phyloP scores from a whole-genome alignment of 2,329 filamentous ascomycete genomes.

The Colletotrichum lindemuthianum region DNA sequence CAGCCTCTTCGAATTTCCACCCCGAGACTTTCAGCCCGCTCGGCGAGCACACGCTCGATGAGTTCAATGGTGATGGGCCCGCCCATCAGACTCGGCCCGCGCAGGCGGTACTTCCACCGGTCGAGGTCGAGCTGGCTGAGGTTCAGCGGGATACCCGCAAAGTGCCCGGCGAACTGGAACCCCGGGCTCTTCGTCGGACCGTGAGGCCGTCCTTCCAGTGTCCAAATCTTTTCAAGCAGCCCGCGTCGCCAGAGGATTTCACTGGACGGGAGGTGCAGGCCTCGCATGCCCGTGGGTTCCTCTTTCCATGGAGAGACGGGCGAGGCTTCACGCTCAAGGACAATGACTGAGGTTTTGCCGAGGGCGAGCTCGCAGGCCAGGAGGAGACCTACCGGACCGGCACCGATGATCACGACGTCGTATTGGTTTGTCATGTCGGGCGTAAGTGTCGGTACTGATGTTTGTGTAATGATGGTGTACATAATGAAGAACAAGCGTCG shows the following conservation, averaged over 20 bases:
- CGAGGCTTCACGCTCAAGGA: constrained; percentile 55
- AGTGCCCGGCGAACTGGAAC: constrained; percentile 46
- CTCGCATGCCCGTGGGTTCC: constrained; percentile 42
- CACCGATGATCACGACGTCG: constrained; percentile 49
- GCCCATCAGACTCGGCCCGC: constrained; percentile 41
- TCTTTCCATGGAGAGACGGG: constrained; percentile 41
- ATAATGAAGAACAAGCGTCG: no score
- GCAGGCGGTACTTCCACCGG: constrained; percentile 45
- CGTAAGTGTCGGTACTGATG: no score
- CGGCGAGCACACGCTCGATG: constrained; percentile 36
- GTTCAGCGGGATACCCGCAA: constrained; percentile 44
- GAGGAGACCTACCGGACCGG: constrained; percentile 48
- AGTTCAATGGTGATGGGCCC: constrained; percentile 38
- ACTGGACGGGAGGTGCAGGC: constrained; percentile 46
- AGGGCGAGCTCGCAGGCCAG: constrained; percentile 49
- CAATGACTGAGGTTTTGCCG: constrained; percentile 45
- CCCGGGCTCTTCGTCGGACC: constrained; percentile 34
- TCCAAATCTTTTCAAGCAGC: constrained; percentile 44
- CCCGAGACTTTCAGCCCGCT: constrained; percentile 42
- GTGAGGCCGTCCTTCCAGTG: constrained; percentile 27
- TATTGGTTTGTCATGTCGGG: constrained; percentile 34
- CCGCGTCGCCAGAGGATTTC: constrained; percentile 52
- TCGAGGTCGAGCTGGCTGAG: constrained; percentile 41
- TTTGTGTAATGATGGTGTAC: no score
- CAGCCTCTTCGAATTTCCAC: constrained; percentile 42